phyloP scores from a whole-genome alignment of 2,329 filamentous ascomycete genomes.

The Claviceps fusiformis region DNA sequence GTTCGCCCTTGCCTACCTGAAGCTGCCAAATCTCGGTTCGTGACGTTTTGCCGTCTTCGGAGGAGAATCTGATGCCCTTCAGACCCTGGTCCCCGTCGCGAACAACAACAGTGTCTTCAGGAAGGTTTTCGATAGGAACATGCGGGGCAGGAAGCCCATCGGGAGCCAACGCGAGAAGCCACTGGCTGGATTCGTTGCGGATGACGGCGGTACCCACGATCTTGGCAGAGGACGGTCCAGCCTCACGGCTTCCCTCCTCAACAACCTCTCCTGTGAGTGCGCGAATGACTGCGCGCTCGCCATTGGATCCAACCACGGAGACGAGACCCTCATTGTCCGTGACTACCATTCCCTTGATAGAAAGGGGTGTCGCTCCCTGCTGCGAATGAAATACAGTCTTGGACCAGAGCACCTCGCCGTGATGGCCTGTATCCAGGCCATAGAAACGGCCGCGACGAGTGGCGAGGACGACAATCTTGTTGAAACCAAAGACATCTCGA shows the following conservation, averaged over 20 bases:
- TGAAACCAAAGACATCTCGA: slow-evolving; percentile 73
- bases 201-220: slow-evolving; percentile 33
- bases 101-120: slow-evolving; percentile 41
- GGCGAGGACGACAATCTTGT: slow-evolving; percentile 69
- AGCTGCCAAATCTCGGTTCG: slow-evolving; percentile 59
- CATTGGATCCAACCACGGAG: slow-evolving; percentile 44
- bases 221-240: not conserved
- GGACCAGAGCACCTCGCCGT: slow-evolving; percentile 66
- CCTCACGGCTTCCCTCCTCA: not conserved
- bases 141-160: slow-evolving; percentile 33
- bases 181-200: slow-evolving; percentile 36
- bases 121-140: slow-evolving; percentile 30
- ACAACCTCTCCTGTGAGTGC: slow-evolving; percentile 36
- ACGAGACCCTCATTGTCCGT: slow-evolving; percentile 43
- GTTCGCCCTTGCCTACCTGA: slow-evolving; percentile 48
- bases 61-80: slow-evolving; percentile 40
- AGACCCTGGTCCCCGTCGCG: slow-evolving; percentile 34
- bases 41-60: slow-evolving; percentile 25
- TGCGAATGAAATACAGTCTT: slow-evolving; percentile 46
- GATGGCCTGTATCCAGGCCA: slow-evolving; percentile 62
- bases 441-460: slow-evolving; percentile 69
- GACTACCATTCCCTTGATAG: slow-evolving; percentile 53
- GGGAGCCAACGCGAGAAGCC: slow-evolving; percentile 38
- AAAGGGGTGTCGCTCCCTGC: slow-evolving; percentile 39
- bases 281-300: slow-evolving; percentile 46